Conservation (phyloP, 306 rosid species). For the Nissolia schottii region DNA sequence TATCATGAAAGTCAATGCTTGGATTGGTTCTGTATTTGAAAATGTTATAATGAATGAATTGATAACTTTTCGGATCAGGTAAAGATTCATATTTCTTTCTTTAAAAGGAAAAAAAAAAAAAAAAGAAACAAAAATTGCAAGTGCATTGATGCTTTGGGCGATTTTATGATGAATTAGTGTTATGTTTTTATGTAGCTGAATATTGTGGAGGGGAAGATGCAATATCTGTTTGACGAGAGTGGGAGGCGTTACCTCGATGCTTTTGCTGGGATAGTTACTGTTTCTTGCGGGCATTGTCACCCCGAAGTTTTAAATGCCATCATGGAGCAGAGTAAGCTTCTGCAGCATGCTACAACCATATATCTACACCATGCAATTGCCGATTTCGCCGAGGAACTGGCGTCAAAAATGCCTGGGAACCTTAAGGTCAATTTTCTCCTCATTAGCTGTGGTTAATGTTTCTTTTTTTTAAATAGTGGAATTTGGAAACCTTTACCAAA, state of each 20-base stretch:
- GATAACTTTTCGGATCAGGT: background rate
- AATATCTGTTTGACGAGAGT: conserved; percentile 76
- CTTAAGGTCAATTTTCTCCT: conserved; percentile 44
- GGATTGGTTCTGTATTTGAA: background rate
- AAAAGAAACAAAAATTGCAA: no score
- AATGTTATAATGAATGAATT: no score
- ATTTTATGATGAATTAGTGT: background rate
- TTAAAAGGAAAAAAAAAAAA: no score
- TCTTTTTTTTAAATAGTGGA: background rate
- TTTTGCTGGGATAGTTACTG: conserved; percentile 95
- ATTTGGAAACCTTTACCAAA: background rate
- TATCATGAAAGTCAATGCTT: background rate
- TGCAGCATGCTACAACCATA: conserved; percentile 83
- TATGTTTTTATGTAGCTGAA: conserved; percentile 47
- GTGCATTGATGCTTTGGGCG: background rate
- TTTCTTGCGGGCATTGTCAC: conserved; percentile 95
- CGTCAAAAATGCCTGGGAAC: conserved; percentile 83
- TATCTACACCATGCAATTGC: conserved; percentile 68
- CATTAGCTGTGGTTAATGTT: background rate
- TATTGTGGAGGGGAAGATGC: conserved; percentile 97
- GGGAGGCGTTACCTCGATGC: conserved; percentile 96
- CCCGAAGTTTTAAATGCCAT: conserved; percentile 68
- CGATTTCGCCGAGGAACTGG: conserved; percentile 81
- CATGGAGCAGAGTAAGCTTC: conserved; percentile 71
- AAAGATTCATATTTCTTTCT: no score